Conservation (phyloP, 148 eudicot genomes). For the Agrostemma githago region DNA sequence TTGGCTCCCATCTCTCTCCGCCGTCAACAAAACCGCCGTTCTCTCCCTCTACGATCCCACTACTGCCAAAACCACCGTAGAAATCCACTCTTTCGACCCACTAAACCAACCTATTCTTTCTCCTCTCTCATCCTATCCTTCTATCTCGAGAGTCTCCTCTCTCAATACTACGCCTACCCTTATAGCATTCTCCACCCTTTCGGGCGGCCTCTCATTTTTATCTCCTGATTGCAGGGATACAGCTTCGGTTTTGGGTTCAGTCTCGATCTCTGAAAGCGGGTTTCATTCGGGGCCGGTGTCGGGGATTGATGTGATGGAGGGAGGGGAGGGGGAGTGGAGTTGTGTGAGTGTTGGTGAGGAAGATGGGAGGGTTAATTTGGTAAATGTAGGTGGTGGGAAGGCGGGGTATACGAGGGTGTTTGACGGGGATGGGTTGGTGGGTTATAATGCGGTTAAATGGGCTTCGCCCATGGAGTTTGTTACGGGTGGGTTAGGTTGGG, state of each 20-base stretch:
- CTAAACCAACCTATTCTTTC: constrained; percentile 29
- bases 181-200: constrained; percentile 46
- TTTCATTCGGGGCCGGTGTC: constrained; percentile 54
- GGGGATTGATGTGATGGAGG: constrained; percentile 54
- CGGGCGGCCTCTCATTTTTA: constrained; percentile 46
- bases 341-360: constrained; percentile 78
- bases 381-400: constrained; percentile 32
- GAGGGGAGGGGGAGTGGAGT: constrained; percentile 51
- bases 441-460: constrained; percentile 64
- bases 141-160: constrained; percentile 49
- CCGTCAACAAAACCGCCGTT: constrained; percentile 54
- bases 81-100: constrained; percentile 45
- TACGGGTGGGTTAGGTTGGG: constrained; percentile 75
- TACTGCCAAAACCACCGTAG: constrained; percentile 44
- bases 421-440: constrained; percentile 68
- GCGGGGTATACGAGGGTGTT: constrained; percentile 36
- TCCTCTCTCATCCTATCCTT: constrained; percentile 34
- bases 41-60: constrained; percentile 47
- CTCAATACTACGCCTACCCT: constrained; percentile 39
- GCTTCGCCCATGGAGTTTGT: constrained; percentile 76
- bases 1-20: constrained; percentile 57
- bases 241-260: constrained; percentile 14
- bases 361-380: constrained; percentile 85
- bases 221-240: constrained; percentile 28
- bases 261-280: constrained; percentile 29